A percentile compares a stretch with the other conserved stretches of the same genome.
phyloP scores from a whole-genome alignment of 495 filamentous ascomycete species.

The Choiromyces venosus region DNA sequence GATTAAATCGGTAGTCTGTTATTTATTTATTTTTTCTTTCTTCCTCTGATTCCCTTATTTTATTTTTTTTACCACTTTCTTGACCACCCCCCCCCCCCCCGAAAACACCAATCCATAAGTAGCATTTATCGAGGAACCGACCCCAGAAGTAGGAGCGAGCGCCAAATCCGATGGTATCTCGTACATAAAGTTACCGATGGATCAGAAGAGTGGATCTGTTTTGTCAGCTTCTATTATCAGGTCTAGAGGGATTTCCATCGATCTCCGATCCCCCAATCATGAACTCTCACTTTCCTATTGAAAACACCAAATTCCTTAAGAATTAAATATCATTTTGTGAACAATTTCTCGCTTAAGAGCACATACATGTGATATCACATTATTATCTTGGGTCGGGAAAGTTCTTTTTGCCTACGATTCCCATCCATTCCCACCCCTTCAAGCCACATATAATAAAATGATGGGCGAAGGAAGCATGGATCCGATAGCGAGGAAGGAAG shows the following conservation, averaged over 20 bases:
- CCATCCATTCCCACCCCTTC: background rate
- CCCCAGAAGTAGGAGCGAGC: background rate
- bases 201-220: background rate
- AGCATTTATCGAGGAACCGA: background rate
- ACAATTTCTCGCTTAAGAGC: constrained; percentile 29
- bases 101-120: background rate
- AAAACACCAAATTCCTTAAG: background rate
- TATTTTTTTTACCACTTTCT: background rate
- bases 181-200: background rate
- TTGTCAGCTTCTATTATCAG: background rate
- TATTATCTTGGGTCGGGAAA: constrained; percentile 3
- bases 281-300: background rate
- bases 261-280: constrained; percentile 2
- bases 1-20: background rate
- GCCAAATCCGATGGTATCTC: background rate
- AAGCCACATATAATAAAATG: background rate
- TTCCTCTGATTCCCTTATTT: background rate
- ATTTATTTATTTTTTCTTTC: background rate
- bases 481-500: background rate
- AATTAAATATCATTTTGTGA: background rate
- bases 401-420: background rate
- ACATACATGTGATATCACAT: constrained; percentile 39
- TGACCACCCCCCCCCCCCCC: too few species aligned
- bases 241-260: background rate
- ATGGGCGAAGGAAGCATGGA: background rate